Evolutionary conservation across 2,329 filamentous ascomycete genomes (phyloP).

Genomic region (Scortechinia acanthostroma): DNA sequence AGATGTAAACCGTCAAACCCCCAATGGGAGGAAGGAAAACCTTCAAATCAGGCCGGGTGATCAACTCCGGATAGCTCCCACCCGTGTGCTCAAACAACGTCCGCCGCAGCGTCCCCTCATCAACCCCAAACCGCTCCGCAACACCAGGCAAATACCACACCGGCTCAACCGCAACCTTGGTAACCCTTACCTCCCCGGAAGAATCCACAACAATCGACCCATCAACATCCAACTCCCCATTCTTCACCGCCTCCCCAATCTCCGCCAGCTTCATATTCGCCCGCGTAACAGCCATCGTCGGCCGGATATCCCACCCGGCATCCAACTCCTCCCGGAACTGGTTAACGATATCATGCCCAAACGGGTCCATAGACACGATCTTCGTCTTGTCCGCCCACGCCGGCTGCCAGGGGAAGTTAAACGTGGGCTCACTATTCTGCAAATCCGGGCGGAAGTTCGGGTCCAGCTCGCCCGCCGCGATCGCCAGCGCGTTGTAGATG

Average conservation of each 20-base stretch:
- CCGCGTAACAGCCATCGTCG: slow-evolving; percentile 9
- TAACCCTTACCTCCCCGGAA: slow-evolving; percentile 9
- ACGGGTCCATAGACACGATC: slow-evolving; percentile 12
- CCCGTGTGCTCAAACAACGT: slow-evolving; percentile 9
- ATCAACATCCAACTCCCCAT: slow-evolving; percentile 7
- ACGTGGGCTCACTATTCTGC: slow-evolving; percentile 9
- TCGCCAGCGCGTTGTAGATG: slow-evolving; percentile 10
- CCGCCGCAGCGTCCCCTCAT: slow-evolving; percentile 7
- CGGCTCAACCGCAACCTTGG: slow-evolving; percentile 10
- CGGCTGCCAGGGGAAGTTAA: slow-evolving; percentile 6
- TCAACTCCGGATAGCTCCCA: slow-evolving; percentile 10
- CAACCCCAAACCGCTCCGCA: slow-evolving; percentile 8
- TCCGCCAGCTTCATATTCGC: slow-evolving; percentile 9
- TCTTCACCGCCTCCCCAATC: slow-evolving; percentile 7
- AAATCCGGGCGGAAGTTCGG: slow-evolving; percentile 8
- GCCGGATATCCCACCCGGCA: slow-evolving; percentile 7
- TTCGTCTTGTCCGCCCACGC: slow-evolving; percentile 8
- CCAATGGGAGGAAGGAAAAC: slow-evolving; percentile 10
- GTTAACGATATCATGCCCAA: slow-evolving; percentile 7
- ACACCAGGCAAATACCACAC: slow-evolving; percentile 10
- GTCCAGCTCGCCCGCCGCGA: slow-evolving; percentile 8
- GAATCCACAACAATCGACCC: slow-evolving; percentile 7
- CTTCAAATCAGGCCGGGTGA: slow-evolving; percentile 9
- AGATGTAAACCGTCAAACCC: slow-evolving; percentile 10
- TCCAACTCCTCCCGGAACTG: slow-evolving; percentile 7